These are phyloP conservation scores for Withania somnifera DNA, from an alignment of 305 asterid genomes.

Conservation along the genomic window DNA sequence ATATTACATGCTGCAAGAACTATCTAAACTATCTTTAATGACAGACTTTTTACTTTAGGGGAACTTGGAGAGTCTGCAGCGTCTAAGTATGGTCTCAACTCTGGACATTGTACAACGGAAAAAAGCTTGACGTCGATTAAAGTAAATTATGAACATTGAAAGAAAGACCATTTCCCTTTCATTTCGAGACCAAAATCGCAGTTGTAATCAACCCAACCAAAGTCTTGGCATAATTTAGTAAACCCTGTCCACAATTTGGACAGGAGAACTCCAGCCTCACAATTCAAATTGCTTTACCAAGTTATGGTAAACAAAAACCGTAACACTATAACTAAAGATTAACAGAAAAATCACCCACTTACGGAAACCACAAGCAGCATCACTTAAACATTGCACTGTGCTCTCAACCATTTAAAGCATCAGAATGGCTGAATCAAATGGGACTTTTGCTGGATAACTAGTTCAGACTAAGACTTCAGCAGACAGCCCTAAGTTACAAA, in stretches of 20 bases:
- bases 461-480: neutral
- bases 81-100: neutral
- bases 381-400: neutral
- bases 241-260: neutral
- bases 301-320: neutral
- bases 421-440: neutral
- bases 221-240: neutral
- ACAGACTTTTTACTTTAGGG: neutral
- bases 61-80: neutral
- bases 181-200: neutral
- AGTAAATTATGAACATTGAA: neutral
- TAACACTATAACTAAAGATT: neutral
- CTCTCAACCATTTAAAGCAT: neutral
- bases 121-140: neutral
- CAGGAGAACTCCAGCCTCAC: neutral
- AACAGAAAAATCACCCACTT: neutral
- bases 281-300: neutral
- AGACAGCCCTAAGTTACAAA: conserved; percentile 1
- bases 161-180: neutral
- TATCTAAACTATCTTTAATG: neutral
- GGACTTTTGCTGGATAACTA: neutral
- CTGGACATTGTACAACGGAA: neutral
- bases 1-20: neutral
- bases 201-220: neutral
- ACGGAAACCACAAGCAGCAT: neutral